Conservation (phyloP, 208 protist species). For the Phytomonas francai region DNA sequence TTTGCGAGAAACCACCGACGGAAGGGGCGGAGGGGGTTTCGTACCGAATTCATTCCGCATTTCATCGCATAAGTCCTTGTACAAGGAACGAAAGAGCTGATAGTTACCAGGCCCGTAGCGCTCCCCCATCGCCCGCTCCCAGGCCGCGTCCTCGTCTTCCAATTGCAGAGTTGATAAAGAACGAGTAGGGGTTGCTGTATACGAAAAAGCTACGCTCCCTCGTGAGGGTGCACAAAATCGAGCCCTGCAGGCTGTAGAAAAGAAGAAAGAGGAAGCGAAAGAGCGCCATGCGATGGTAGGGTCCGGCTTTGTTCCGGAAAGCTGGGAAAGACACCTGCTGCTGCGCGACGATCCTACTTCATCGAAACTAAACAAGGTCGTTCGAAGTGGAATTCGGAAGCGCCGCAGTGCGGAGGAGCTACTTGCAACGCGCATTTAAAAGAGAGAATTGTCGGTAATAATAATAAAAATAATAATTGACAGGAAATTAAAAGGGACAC, state of each 20-base stretch:
- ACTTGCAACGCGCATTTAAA: background rate
- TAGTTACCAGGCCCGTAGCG: constrained; percentile 68
- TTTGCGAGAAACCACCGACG: background rate
- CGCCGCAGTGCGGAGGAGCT: background rate
- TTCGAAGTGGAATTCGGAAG: background rate
- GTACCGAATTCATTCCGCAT: constrained; percentile 56
- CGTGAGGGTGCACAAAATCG: background rate
- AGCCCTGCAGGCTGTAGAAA: background rate
- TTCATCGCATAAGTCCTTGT: constrained; percentile 79
- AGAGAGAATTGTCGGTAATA: background rate
- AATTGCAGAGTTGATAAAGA: constrained; percentile 16
- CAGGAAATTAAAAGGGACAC: too few species aligned
- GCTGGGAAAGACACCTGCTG: background rate
- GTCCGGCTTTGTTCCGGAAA: background rate
- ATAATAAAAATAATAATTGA: background rate
- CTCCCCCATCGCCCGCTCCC: constrained; percentile 28
- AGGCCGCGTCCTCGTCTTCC: constrained; percentile 21
- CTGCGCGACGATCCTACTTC: background rate
- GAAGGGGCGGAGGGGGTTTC: constrained; percentile 56
- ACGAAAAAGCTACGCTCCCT: background rate
- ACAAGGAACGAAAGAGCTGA: constrained; percentile 68
- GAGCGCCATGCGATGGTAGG: background rate
- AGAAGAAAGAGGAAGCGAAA: background rate
- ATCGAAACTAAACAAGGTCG: background rate
- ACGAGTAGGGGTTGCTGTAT: background rate